A percentile compares a stretch with the other conserved stretches of the same genome.
Evolutionary conservation across 345 rosid species (phyloP).

Genomic region (Acer campestre): DNA sequence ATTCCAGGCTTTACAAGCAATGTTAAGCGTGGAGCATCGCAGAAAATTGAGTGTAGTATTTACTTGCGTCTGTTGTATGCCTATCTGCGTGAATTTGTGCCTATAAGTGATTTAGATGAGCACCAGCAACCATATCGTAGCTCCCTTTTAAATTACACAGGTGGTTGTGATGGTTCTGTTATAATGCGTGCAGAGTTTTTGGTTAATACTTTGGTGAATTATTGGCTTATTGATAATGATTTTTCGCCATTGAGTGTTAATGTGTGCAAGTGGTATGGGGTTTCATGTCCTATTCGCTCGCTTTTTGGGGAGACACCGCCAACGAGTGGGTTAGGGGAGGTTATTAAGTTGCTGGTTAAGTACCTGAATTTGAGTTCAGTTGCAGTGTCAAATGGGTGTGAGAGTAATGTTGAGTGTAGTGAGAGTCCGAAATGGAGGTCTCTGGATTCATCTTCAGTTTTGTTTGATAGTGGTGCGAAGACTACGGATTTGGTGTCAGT

Average conservation of each 20-base stretch:
- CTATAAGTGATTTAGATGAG: slow-evolving; percentile 50
- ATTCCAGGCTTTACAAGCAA: slow-evolving; percentile 58
- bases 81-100: slow-evolving; percentile 80
- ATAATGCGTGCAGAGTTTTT: slow-evolving; percentile 69
- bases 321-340: slow-evolving; percentile 68
- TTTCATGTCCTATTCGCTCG: slow-evolving; percentile 50
- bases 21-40: slow-evolving; percentile 54
- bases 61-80: slow-evolving; percentile 69
- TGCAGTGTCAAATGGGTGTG: slow-evolving; percentile 39
- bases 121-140: slow-evolving; percentile 72
- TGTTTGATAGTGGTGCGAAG: slow-evolving; percentile 28
- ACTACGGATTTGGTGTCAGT: slow-evolving; percentile 36
- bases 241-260: slow-evolving; percentile 69
- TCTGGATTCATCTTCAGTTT: slow-evolving; percentile 38
- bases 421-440: slow-evolving; percentile 50
- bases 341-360: slow-evolving; percentile 80
- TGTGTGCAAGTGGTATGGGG: slow-evolving; percentile 68
- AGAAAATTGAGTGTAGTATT: slow-evolving; percentile 58
- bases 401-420: slow-evolving; percentile 32
- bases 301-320: slow-evolving; percentile 72
- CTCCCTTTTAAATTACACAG: slow-evolving; percentile 70
- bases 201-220: slow-evolving; percentile 68
- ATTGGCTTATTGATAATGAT: slow-evolving; percentile 92
- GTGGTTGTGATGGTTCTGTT: slow-evolving; percentile 62
- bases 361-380: slow-evolving; percentile 71